phyloP scores from a whole-genome alignment of 2,329 filamentous ascomycete genomes.

The Diplodia corticola region DNA sequence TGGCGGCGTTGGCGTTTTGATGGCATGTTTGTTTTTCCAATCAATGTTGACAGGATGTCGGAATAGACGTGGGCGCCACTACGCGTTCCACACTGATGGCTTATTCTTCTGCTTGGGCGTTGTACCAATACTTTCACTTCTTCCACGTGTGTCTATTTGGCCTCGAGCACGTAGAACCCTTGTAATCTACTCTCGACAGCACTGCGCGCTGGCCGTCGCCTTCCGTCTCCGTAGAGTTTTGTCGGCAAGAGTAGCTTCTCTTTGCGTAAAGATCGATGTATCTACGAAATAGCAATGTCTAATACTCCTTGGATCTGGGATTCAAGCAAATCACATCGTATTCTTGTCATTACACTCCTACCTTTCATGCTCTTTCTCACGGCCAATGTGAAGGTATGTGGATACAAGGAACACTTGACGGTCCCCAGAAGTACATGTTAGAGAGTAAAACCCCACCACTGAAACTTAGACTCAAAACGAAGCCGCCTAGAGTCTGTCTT shows the following conservation, averaged over 20 bases:
- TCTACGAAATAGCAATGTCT: slow-evolving; percentile 15
- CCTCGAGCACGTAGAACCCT: slow-evolving; percentile 7
- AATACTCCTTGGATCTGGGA: not conserved
- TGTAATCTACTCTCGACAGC: slow-evolving; percentile 20
- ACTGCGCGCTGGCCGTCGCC: slow-evolving; percentile 9
- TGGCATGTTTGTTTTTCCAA: not conserved
- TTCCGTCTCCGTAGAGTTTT: slow-evolving; percentile 9
- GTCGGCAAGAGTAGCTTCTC: not conserved
- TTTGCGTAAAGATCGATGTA: slow-evolving; percentile 1
- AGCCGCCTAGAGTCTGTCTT: too few species aligned
- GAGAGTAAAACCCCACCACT: too few species aligned
- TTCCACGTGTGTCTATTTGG: not conserved
- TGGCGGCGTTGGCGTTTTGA: slow-evolving; percentile 3
- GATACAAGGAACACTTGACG: too few species aligned
- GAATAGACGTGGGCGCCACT: slow-evolving; percentile 4
- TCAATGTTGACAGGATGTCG: slow-evolving; percentile 1
- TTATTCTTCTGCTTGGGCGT: not conserved
- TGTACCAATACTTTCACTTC: slow-evolving; percentile 14
- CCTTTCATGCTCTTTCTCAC: too few species aligned
- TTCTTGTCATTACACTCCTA: not conserved
- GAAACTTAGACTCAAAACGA: too few species aligned
- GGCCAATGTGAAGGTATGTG: too few species aligned
- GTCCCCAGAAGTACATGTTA: too few species aligned
- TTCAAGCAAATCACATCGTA: not conserved
- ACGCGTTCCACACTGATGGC: not conserved